Conservation (phyloP, 2,329 filamentous ascomycete species). For the Neoarthrinium moseri region DNA sequence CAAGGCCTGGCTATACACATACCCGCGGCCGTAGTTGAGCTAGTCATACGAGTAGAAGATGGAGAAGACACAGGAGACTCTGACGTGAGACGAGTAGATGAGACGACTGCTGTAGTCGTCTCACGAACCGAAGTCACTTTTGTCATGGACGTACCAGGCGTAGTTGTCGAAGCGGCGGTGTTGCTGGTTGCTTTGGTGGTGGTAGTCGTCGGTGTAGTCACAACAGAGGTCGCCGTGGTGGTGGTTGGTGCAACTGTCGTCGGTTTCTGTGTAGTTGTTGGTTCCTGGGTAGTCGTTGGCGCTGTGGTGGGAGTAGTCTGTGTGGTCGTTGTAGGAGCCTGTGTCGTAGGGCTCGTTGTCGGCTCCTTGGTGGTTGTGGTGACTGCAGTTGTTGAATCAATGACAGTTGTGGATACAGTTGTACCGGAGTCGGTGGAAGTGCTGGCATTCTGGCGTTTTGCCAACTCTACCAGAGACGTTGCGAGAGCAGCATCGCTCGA, state of each 20-base stretch:
- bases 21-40: constrained; percentile 10
- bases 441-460: constrained; percentile 53
- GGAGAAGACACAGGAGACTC: neutral
- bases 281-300: neutral
- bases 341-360: constrained; percentile 6
- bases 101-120: too few relatives aligned
- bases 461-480: constrained; percentile 62
- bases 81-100: constrained; percentile 2
- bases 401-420: constrained; percentile 9
- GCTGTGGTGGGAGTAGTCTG: constrained; percentile 2
- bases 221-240: neutral
- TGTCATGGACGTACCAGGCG: constrained; percentile 27
- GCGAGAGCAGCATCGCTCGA: constrained; percentile 60
- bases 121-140: too few relatives aligned
- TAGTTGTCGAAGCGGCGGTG: constrained; percentile 9
- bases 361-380: neutral
- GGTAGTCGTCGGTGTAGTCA: neutral
- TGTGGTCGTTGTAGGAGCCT: constrained; percentile 1
- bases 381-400: constrained; percentile 11
- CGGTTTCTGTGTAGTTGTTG: constrained; percentile 5
- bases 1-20: too few relatives aligned
- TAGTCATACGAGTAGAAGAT: constrained; percentile 12
- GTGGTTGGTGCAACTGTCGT: constrained; percentile 14
- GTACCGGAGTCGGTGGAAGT: constrained; percentile 20
- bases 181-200: neutral